These are phyloP conservation scores for Hemileia vastatrix DNA, from an alignment of 1,284 basidiomycete genomes.

Conservation along the genomic window DNA sequence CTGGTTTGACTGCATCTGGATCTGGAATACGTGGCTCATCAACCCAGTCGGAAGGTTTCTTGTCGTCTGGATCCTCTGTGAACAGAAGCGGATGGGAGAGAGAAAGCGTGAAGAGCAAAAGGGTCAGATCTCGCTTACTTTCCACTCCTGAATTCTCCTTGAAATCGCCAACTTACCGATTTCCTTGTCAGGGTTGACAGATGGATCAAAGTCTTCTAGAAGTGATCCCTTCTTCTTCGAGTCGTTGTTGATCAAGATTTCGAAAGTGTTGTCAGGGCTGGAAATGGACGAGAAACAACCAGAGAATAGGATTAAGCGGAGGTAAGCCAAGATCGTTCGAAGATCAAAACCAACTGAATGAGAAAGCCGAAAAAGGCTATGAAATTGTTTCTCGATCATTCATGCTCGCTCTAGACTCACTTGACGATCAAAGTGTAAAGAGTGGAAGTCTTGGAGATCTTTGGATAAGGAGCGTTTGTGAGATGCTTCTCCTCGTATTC, in stretches of 20 bases:
- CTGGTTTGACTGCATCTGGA: constrained; percentile 62
- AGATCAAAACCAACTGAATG: not conserved
- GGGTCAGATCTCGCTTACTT: not conserved
- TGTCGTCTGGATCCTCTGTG: constrained; percentile 69
- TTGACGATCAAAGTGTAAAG: constrained; percentile 85
- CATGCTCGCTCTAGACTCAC: too few relatives aligned
- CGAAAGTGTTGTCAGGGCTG: constrained; percentile 88
- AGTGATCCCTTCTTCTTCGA: constrained; percentile 66
- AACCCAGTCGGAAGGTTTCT: constrained; percentile 86
- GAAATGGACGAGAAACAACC: not conserved
- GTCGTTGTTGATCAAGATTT: constrained; percentile 84
- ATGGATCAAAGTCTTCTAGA: constrained; percentile 86
- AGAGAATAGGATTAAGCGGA: too few relatives aligned
- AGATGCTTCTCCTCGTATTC: constrained; percentile 97
- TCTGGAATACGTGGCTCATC: constrained; percentile 76
- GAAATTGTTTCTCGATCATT: too few relatives aligned
- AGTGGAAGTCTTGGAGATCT: constrained; percentile 76
- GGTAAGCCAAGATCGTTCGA: not conserved
- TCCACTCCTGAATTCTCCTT: not conserved
- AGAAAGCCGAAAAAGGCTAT: not conserved
- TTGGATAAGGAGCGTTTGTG: constrained; percentile 65
- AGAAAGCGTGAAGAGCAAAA: not conserved
- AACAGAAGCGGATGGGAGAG: constrained; percentile 2
- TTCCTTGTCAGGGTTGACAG: constrained; percentile 83
- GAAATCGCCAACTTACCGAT: constrained; percentile 53